phyloP scores from a whole-genome alignment of 768 basidiomycete genomes.

The Podaxis sp. region DNA sequence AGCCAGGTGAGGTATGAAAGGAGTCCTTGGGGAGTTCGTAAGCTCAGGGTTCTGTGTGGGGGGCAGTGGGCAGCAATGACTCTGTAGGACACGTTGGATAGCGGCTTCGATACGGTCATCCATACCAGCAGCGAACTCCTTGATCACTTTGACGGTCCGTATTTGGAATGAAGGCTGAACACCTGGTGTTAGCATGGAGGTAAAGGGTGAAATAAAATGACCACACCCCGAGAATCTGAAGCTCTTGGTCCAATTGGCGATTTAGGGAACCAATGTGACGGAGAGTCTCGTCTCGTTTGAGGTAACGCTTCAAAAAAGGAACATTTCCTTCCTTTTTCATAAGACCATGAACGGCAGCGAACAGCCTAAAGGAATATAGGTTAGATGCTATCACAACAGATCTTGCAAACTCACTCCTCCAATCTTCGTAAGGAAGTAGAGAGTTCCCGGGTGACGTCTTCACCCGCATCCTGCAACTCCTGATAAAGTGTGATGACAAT shows the following conservation, averaged over 20 bases:
- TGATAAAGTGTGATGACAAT: slow-evolving; percentile 59
- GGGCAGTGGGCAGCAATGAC: slow-evolving; percentile 23
- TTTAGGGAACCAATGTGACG: slow-evolving; percentile 50
- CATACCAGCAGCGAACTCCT: slow-evolving; percentile 24
- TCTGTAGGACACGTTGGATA: slow-evolving; percentile 30
- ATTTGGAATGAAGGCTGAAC: slow-evolving; percentile 32
- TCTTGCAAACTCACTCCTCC: slow-evolving; percentile 31
- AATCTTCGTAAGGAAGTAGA: slow-evolving; percentile 45
- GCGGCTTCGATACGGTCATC: slow-evolving; percentile 39
- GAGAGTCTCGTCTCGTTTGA: slow-evolving; percentile 67
- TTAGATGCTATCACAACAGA: not conserved
- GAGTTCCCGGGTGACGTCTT: slow-evolving; percentile 44
- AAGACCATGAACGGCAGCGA: slow-evolving; percentile 40
- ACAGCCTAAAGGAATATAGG: slow-evolving; percentile 27
- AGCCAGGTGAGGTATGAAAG: slow-evolving; percentile 1
- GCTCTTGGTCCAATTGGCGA: slow-evolving; percentile 48
- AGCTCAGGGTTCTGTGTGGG: not conserved
- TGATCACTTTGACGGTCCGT: slow-evolving; percentile 47
- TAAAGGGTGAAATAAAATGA: not conserved
- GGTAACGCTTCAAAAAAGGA: slow-evolving; percentile 75
- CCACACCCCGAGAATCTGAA: slow-evolving; percentile 52
- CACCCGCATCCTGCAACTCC: slow-evolving; percentile 58
- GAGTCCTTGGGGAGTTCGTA: slow-evolving; percentile 3
- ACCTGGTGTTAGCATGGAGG: not conserved
- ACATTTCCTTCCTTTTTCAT: slow-evolving; percentile 55